phyloP scores from a whole-genome alignment of 306 rosid species.

The Gastrolobium villosum region DNA sequence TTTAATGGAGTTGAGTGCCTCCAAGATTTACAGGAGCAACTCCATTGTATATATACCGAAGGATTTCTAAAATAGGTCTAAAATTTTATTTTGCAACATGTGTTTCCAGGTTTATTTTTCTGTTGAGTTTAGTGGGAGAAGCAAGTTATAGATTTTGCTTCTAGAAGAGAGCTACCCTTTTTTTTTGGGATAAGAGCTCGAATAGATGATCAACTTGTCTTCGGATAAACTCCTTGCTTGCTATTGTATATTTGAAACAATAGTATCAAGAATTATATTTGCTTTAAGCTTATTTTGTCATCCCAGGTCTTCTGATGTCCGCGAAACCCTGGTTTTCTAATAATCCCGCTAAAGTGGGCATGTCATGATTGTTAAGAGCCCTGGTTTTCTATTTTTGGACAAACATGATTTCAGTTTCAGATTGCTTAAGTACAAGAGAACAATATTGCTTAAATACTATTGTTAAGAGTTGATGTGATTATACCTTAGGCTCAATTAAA shows the following conservation, averaged over 20 bases:
- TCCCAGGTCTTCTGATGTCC: neutral
- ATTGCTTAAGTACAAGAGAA: too few relatives aligned
- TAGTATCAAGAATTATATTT: slow-evolving; percentile 25
- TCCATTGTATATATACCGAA: slow-evolving; percentile 36
- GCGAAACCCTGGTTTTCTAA: neutral
- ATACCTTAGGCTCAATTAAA: neutral
- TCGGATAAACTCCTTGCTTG: slow-evolving; percentile 31
- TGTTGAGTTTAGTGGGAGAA: slow-evolving; percentile 30
- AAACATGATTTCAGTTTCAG: too few relatives aligned
- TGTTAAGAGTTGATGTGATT: neutral
- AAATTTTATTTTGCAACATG: slow-evolving; percentile 33
- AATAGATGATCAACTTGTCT: neutral
- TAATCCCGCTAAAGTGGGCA: too few relatives aligned
- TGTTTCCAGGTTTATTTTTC: neutral
- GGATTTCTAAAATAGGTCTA: slow-evolving; percentile 27
- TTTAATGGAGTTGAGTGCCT: slow-evolving; percentile 50
- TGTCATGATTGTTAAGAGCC: too few relatives aligned
- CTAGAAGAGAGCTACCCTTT: neutral
- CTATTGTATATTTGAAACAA: slow-evolving; percentile 33
- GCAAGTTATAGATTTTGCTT: slow-evolving; percentile 42
- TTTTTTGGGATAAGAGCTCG: neutral
- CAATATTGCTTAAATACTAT: too few relatives aligned
- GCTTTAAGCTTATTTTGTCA: neutral
- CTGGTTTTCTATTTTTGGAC: too few relatives aligned
- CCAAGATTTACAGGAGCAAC: slow-evolving; percentile 36